phyloP scores from a whole-genome alignment of 371 early-diverging fungal genomes.

The Actinomortierella wolfii region DNA sequence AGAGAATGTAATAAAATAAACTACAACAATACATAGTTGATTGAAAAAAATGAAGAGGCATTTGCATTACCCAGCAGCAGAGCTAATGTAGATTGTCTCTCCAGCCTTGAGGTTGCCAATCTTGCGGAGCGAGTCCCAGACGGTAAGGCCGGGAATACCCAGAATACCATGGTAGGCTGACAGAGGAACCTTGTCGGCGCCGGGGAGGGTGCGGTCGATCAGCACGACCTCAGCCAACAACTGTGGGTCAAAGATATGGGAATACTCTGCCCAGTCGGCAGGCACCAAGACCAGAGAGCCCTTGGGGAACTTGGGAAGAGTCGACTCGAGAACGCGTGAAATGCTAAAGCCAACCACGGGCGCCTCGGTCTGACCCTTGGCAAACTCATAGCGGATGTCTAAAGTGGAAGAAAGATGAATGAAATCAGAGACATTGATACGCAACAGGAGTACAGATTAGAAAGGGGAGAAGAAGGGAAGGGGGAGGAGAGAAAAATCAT shows the following conservation, averaged over 20 bases:
- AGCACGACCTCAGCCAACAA: not conserved
- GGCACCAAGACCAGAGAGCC: not conserved
- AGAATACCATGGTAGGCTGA: not conserved
- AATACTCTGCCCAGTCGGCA: slow-evolving; percentile 4
- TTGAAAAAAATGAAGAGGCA: slow-evolving; percentile 9
- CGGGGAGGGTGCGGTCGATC: no score
- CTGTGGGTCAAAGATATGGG: not conserved
- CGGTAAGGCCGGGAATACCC: slow-evolving; percentile 5
- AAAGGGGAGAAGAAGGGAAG: no score
- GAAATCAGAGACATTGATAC: no score
- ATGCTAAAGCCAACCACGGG: slow-evolving; percentile 3
- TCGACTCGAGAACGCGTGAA: not conserved
- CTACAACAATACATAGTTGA: no score
- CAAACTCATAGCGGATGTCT: no score
- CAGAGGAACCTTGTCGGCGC: not conserved
- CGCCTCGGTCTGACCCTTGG: not conserved
- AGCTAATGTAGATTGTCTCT: slow-evolving; percentile 2
- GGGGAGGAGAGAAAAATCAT: no score
- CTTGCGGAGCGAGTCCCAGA: slow-evolving; percentile 4
- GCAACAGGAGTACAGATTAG: no score
- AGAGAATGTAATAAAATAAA: no score
- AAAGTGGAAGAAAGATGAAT: not conserved
- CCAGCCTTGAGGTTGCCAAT: slow-evolving; percentile 7
- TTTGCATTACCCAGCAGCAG: slow-evolving; percentile 3
- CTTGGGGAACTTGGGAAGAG: not conserved